Base-by-base conservation (phyloP, 768 basidiomycete genomes). In the Pisolithus marmoratus region DNA sequence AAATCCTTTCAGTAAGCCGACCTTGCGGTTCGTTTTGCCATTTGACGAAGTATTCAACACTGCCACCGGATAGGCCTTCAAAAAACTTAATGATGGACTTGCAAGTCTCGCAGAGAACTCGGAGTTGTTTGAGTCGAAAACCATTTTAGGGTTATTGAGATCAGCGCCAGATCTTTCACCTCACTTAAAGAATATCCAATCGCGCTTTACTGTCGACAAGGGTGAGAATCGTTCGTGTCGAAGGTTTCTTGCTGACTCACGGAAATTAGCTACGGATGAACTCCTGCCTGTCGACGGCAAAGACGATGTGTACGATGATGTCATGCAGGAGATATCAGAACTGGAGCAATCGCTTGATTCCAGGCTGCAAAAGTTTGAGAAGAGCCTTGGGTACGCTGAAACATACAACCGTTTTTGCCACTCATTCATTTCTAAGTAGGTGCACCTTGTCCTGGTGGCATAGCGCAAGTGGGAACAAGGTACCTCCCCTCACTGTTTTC, bases 281-380 rank as follows among this genome's bases (percentile, higher is more conserved):
- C 76, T 98, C 2, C 70, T 90, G 17, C 96, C 96, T 2, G 76
- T 78, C 48, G 75, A 80, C n/a, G 94, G 94, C 22, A 89, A 89
- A 59, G 92, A 97, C 58, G 82, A 85, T 23, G 83, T 75, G 38
- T 97, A 91, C 58, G 95, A 98, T 64, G 76, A 72, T 15, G 78
- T 94, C 38, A 80, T 82, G 66, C 69, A 73, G 26, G 87, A 88
- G 59, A 93, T 96, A 37, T 63, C 67, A 2, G 75, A 70, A 2
- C 67, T 94, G 44, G 94, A 97, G 70, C 70, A 74, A 38, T 78
- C 78, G 42, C 74, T 99, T 31, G 81, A 91, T n/a, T 70, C 71
- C 7, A 75, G 84, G 44, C 70, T 94, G 51, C 77, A 79, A 59
- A 78, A 78, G 51, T 75, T 91, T 41, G 72, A 84, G 70, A 82